These are phyloP conservation scores for Cyberlindnera nakhonratchasimensis DNA, from an alignment of 805 yeast genomes.

Conservation along the genomic window DNA sequence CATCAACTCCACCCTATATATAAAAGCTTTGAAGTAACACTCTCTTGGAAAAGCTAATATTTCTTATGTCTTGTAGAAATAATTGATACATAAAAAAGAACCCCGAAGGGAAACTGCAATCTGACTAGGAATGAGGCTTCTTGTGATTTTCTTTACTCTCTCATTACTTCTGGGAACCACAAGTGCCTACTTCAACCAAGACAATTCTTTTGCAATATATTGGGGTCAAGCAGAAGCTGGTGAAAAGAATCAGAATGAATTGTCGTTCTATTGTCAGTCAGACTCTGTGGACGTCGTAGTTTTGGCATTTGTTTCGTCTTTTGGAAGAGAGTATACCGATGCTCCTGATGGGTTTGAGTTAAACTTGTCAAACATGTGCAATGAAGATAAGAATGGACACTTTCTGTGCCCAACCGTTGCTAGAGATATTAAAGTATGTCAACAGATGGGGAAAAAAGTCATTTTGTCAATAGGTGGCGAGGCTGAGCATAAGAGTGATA, in stretches of 20 bases:
- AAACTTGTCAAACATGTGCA: slow-evolving; percentile 54
- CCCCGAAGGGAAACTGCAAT: neutral
- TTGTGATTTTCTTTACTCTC: neutral
- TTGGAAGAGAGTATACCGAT: slow-evolving; percentile 15
- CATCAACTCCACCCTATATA: too few relatives aligned
- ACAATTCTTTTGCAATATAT: slow-evolving; percentile 49
- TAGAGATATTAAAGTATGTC: slow-evolving; percentile 71
- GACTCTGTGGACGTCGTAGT: slow-evolving; percentile 69
- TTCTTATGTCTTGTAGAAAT: too few relatives aligned
- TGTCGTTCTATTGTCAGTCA: slow-evolving; percentile 57
- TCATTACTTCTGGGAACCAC: too few relatives aligned
- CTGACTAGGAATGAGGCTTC: neutral
- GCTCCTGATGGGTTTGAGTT: slow-evolving; percentile 31
- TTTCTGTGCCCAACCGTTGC: slow-evolving; percentile 52
- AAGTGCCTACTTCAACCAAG: slow-evolving; percentile 2
- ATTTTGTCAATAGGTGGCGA: slow-evolving; percentile 77
- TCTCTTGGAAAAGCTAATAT: too few relatives aligned
- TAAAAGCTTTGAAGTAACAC: too few relatives aligned
- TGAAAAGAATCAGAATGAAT: slow-evolving; percentile 35
- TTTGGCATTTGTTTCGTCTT: slow-evolving; percentile 51
- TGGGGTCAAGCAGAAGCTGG: slow-evolving; percentile 74
- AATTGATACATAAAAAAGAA: too few relatives aligned
- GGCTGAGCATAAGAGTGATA: slow-evolving; percentile 39
- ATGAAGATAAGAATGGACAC: slow-evolving; percentile 32
- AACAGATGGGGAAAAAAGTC: slow-evolving; percentile 71